Percentiles rank a stretch among this genome's conserved stretches.
phyloP scores from a whole-genome alignment of 306 rosid genomes.

The Neltuma alba region DNA sequence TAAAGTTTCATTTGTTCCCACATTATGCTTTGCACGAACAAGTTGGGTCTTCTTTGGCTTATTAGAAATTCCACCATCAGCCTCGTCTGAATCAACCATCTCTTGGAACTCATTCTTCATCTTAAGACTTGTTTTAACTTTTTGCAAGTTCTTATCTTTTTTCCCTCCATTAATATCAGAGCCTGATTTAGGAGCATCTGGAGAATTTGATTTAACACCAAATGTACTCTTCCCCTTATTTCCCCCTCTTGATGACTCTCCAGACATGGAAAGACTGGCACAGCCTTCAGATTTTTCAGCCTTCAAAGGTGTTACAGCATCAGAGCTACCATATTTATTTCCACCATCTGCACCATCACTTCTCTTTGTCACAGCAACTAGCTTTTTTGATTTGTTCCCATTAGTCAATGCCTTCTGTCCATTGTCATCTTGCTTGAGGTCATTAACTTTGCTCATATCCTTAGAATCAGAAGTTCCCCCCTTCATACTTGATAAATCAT shows the following conservation, averaged over 20 bases:
- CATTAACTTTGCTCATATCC: conserved; percentile 43
- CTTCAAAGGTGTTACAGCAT: conserved; percentile 47
- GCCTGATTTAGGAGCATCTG: conserved; percentile 47
- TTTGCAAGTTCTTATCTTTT: conserved; percentile 50
- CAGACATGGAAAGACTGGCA: conserved; percentile 47
- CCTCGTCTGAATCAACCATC: conserved; percentile 43
- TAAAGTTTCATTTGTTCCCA: conserved; percentile 50
- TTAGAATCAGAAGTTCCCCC: conserved; percentile 34
- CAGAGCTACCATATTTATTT: conserved; percentile 45
- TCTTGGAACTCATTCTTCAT: conserved; percentile 42
- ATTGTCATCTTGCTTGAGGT: conserved; percentile 44
- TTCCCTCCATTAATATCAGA: conserved; percentile 47
- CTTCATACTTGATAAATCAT: conserved; percentile 25
- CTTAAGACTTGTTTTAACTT: conserved; percentile 44
- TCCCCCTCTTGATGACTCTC: conserved; percentile 53
- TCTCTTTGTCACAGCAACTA: conserved; percentile 51
- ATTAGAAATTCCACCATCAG: conserved; percentile 42
- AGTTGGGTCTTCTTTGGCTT: conserved; percentile 57
- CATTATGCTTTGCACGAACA: conserved; percentile 51
- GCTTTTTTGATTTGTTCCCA: conserved; percentile 60
- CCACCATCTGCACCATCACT: conserved; percentile 51
- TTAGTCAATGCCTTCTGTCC: conserved; percentile 48
- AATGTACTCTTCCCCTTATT: conserved; percentile 48
- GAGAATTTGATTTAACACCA: conserved; percentile 46
- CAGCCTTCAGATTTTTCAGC: conserved; percentile 39